Conservation (phyloP, 1,284 basidiomycete genomes). For the Ganoderma lingzhi region DNA sequence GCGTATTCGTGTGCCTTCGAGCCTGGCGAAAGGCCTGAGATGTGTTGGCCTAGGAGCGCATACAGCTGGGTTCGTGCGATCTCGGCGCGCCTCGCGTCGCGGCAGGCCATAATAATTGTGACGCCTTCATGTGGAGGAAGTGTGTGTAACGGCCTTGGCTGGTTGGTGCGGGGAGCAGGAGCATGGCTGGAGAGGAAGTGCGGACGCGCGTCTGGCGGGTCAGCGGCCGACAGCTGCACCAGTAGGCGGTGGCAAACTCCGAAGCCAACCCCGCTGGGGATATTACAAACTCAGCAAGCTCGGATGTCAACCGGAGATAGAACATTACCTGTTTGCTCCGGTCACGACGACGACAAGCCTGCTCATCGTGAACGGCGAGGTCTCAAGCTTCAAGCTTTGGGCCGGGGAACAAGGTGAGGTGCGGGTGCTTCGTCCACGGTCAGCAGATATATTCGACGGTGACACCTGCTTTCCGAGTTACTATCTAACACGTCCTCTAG, state of each 20-base stretch:
- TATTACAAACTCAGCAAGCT: not conserved
- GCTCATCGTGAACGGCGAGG: not conserved
- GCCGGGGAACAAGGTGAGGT: not conserved
- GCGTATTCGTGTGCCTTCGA: slow-evolving; percentile 47
- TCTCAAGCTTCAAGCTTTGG: not conserved
- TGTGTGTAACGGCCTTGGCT: not conserved
- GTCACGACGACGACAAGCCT: slow-evolving; percentile 64
- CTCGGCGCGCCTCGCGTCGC: slow-evolving; percentile 71
- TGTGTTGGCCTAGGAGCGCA: slow-evolving; percentile 50
- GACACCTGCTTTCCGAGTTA: not conserved
- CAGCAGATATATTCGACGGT: not conserved
- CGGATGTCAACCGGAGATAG: not conserved
- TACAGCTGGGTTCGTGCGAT: slow-evolving; percentile 57
- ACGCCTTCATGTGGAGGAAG: slow-evolving; percentile 52
- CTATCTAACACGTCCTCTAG: not conserved
- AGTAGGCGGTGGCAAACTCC: slow-evolving; percentile 87
- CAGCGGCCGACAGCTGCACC: slow-evolving; percentile 63
- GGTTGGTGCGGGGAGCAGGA: slow-evolving; percentile 7
- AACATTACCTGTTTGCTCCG: slow-evolving; percentile 69
- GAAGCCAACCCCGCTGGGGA: slow-evolving; percentile 80
- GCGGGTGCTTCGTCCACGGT: slow-evolving; percentile 1
- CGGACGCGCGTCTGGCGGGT: slow-evolving; percentile 60
- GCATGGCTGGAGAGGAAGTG: slow-evolving; percentile 41
- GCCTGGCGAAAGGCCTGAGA: slow-evolving; percentile 39
- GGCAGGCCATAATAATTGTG: slow-evolving; percentile 87